A percentile compares a stretch with the other conserved stretches of the same genome.
Evolutionary conservation across 768 basidiomycete genomes (phyloP).

Genomic region (Rhodotorula babjevae): DNA sequence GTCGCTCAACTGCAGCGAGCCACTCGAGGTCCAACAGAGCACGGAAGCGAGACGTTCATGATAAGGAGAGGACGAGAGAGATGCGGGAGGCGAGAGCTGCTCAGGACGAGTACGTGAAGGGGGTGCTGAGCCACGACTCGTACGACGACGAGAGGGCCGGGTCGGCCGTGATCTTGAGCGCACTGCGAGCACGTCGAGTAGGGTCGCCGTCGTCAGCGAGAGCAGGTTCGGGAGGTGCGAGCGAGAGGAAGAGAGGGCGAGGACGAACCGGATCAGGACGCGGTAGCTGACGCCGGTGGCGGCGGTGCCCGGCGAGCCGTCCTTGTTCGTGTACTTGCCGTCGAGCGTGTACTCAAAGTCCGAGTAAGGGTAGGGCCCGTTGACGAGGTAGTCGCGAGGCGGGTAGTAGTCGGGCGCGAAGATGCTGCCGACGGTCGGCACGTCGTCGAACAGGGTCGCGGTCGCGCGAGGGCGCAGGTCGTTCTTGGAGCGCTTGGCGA

Average conservation of each 20-base stretch:
- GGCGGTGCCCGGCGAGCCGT: conserved; percentile 42
- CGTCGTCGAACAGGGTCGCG: conserved; percentile 33
- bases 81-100: not conserved
- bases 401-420: conserved; percentile 39
- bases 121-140: conserved; percentile 38
- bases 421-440: conserved; percentile 47
- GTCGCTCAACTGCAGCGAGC: too few species aligned
- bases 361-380: conserved; percentile 10
- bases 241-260: not conserved
- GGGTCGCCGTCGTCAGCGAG: too few species aligned
- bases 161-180: conserved; percentile 37
- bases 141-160: conserved; percentile 31
- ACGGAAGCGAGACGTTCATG: too few species aligned
- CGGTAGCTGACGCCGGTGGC: conserved; percentile 51
- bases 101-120: conserved; percentile 15
- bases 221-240: too few species aligned
- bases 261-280: conserved; percentile 14
- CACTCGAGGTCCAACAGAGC: too few species aligned
- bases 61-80: too few species aligned
- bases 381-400: conserved; percentile 34
- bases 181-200: conserved; percentile 1
- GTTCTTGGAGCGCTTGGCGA: conserved; percentile 19
- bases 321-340: conserved; percentile 44
- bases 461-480: conserved; percentile 5
- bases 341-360: conserved; percentile 18